These are phyloP conservation scores for Panaeolus cyanescens DNA, from an alignment of 768 basidiomycete genomes.

Conservation along the genomic window DNA sequence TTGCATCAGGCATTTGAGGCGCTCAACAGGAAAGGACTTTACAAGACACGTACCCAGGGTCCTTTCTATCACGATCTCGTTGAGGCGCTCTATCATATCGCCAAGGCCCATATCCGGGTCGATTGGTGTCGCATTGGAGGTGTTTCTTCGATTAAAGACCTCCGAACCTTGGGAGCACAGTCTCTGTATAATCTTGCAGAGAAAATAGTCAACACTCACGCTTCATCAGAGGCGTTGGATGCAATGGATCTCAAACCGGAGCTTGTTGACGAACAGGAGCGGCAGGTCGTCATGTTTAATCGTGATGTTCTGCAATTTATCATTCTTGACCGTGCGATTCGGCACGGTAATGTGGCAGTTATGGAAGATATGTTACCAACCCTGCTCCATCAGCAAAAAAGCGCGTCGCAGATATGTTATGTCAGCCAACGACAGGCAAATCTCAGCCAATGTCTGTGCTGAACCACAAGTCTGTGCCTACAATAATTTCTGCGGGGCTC, in stretches of 20 bases:
- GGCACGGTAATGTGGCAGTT: slow-evolving; percentile 34
- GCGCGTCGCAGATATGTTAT: too few species aligned
- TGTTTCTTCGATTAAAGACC: slow-evolving; percentile 23
- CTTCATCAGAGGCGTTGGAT: slow-evolving; percentile 31
- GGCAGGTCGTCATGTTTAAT: slow-evolving; percentile 35
- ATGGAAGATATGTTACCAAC: slow-evolving; percentile 34
- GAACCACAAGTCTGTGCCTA: too few species aligned
- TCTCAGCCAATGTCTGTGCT: too few species aligned
- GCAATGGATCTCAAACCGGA: slow-evolving; percentile 13
- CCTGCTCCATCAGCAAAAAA: too few species aligned
- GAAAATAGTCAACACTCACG: slow-evolving; percentile 23
- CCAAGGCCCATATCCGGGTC: slow-evolving; percentile 37
- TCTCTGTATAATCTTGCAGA: slow-evolving; percentile 27
- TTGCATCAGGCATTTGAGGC: slow-evolving; percentile 31
- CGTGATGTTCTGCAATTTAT: slow-evolving; percentile 38
- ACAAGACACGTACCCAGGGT: slow-evolving; percentile 23
- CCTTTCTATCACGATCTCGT: slow-evolving; percentile 35
- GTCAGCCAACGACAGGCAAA: too few species aligned
- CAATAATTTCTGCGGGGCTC: too few species aligned
- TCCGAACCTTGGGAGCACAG: slow-evolving; percentile 24
- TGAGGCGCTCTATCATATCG: slow-evolving; percentile 35
- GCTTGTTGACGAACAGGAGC: slow-evolving; percentile 28
- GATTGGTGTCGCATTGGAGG: slow-evolving; percentile 28
- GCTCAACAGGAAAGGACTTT: slow-evolving; percentile 30
- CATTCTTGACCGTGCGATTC: slow-evolving; percentile 34